Evolutionary conservation across 352 stramenopile genomes (phyloP).

Genomic region (Phytopythium sindhum): DNA sequence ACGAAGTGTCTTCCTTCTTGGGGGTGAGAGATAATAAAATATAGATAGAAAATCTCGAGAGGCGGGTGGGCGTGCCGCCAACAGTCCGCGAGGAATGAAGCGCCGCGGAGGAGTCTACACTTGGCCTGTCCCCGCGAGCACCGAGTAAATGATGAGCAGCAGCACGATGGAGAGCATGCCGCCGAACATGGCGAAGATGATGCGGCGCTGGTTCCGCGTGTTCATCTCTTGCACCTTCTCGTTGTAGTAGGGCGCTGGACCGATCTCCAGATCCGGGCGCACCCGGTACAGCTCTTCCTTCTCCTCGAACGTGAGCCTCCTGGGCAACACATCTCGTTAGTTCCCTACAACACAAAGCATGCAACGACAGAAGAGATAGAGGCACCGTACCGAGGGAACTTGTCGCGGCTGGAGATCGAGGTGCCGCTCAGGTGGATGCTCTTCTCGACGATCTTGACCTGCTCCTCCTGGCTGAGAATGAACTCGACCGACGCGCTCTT

Average conservation of each 20-base stretch:
- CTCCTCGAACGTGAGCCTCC: slow-evolving; percentile 73
- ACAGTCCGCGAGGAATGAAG: background rate
- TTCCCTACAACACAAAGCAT: background rate
- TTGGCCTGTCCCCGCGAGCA: slow-evolving; percentile 19
- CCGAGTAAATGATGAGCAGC: slow-evolving; percentile 71
- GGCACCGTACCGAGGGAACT: slow-evolving; percentile 40
- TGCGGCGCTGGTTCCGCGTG: slow-evolving; percentile 53
- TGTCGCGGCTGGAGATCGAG: slow-evolving; percentile 28
- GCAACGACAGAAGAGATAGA: background rate
- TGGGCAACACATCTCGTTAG: slow-evolving; percentile 12
- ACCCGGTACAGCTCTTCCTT: slow-evolving; percentile 80
- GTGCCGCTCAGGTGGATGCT: slow-evolving; percentile 36
- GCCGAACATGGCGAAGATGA: slow-evolving; percentile 74
- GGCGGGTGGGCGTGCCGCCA: background rate
- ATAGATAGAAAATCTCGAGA: background rate
- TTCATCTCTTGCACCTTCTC: slow-evolving; percentile 55
- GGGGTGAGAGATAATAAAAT: slow-evolving; percentile 3
- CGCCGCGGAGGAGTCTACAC: background rate
- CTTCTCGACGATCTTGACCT: slow-evolving; percentile 23
- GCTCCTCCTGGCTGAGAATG: slow-evolving; percentile 41
- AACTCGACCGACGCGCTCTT: slow-evolving; percentile 80
- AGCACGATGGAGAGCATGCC: slow-evolving; percentile 64
- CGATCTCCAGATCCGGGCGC: slow-evolving; percentile 80
- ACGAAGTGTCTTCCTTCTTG: background rate
- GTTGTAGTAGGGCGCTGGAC: slow-evolving; percentile 48